A percentile compares a stretch with the other conserved stretches of the same genome.
Evolutionary conservation across 345 rosid genomes (phyloP).

Genomic region (Zanthoxylum bungeanum): DNA sequence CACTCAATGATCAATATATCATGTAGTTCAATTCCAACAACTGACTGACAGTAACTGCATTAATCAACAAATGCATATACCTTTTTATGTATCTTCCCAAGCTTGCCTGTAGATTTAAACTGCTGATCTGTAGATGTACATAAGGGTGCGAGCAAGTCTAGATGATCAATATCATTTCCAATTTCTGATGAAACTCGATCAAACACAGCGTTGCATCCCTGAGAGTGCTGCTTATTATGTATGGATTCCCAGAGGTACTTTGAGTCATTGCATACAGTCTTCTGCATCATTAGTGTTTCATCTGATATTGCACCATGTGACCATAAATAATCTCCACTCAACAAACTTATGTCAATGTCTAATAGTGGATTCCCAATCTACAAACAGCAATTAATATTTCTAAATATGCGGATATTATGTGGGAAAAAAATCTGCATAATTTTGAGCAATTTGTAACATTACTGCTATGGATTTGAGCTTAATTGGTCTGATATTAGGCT

Average conservation of each 20-base stretch:
- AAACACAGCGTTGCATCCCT: constrained; percentile 28
- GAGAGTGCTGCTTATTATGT: constrained; percentile 12
- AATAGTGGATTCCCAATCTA: constrained; percentile 44
- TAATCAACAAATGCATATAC: not conserved
- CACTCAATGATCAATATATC: not conserved
- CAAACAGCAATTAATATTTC: not conserved
- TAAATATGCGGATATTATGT: not conserved
- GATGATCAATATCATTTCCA: constrained; percentile 7
- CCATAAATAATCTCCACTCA: constrained; percentile 33
- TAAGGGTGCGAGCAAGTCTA: constrained; percentile 24
- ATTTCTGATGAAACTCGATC: constrained; percentile 17
- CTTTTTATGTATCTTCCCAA: constrained; percentile 16
- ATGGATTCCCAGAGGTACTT: constrained; percentile 14
- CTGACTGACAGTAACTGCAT: not conserved
- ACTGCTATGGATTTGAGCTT: constrained; percentile 38
- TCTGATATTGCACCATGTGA: constrained; percentile 39
- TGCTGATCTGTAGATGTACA: constrained; percentile 23
- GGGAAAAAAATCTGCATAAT: not conserved
- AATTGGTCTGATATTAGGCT: constrained; percentile 16
- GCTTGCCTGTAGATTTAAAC: constrained; percentile 24
- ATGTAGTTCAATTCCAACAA: not conserved
- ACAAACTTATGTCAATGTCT: constrained; percentile 35
- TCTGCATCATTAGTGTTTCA: constrained; percentile 24
- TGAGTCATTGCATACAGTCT: constrained; percentile 30
- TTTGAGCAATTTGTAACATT: not conserved